Evolutionary conservation across 768 basidiomycete genomes (phyloP), one percentile per base, ranked within the genome.

Genomic region (Paxillus involutus): DNA sequence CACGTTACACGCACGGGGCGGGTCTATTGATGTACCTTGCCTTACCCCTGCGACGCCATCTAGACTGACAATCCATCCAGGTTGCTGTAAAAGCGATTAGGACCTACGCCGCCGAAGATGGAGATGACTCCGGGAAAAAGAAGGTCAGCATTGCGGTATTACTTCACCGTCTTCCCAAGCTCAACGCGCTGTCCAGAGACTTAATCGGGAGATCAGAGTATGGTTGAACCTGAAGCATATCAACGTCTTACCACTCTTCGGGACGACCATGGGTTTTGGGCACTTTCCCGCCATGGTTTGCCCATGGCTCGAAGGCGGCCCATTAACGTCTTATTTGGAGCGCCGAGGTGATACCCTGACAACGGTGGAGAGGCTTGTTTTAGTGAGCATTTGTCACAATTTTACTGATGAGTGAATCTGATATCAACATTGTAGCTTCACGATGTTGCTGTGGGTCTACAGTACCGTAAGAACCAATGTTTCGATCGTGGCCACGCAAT

Each of bases 221-320:
- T 66, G 65, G 65, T 47, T 51, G 32, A 8, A 35, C 29, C 53
- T 67, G n/a, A 5, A 42, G 2, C 62, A 65, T 46, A 40, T 50
- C 14, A 67, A 67, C 53, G 42, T 67, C 7, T 37, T 65, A 1
- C 60, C 58, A 17, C 57, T 63, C 6, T 55, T 44, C 21, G 60
- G 65, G 8, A 47, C 56, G 8, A n/a, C 57, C 26, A 52, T 45
- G 19, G 62, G 48, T 24, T 65, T 58, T 55, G 64, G 65, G 16
- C 57, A 50, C 1, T 51, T 51, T 33, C 32, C 55, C 16, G 63
- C 64, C 3, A 61, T 62, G 57, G 35, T 67, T n/a, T 67, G 49
- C 7, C 63, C 63, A 8, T 60, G 59, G 59, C 24, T 55, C 16
- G 60, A 60, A 9, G 40, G 61, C 26, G 59, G 59, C 3, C 42